These are phyloP conservation scores for Acanthamoeba rhysodes DNA, from an alignment of 208 protist species.

Conservation along the genomic window DNA sequence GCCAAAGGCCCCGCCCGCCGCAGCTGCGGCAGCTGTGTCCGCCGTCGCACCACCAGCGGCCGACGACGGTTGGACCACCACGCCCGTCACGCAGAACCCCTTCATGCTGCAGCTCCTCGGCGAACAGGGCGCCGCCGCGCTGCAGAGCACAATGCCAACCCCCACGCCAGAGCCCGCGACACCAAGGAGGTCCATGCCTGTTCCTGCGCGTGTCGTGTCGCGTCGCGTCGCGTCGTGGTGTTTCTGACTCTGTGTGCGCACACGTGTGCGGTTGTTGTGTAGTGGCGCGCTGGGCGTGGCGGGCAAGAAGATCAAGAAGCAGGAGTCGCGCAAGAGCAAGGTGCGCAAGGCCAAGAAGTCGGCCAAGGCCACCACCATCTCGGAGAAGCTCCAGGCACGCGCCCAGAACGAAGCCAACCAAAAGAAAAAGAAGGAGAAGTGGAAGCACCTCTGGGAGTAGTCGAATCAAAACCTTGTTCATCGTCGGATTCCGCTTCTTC, in stretches of 20 bases:
- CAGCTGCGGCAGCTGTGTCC: too few species aligned
- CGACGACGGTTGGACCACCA: slow-evolving; percentile 34
- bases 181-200: not conserved
- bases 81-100: slow-evolving; percentile 23
- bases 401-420: slow-evolving; percentile 29
- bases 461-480: too few species aligned
- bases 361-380: not conserved
- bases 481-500: not conserved
- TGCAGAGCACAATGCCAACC: slow-evolving; percentile 28
- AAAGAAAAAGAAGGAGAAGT: slow-evolving; percentile 63
- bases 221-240: not conserved
- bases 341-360: slow-evolving; percentile 42
- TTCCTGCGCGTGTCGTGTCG: not conserved
- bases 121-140: not conserved
- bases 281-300: slow-evolving; percentile 9
- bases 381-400: not conserved
- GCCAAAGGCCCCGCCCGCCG: not conserved
- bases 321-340: slow-evolving; percentile 53
- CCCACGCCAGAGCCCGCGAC: not conserved
- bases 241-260: too few species aligned
- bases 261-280: not conserved
- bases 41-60: not conserved
- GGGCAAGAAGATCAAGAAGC: slow-evolving; percentile 66
- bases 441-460: slow-evolving; percentile 61
- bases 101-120: slow-evolving; percentile 61